These are phyloP conservation scores for Penicillium crystallinum DNA, from an alignment of 495 filamentous ascomycete genomes.

Conservation along the genomic window DNA sequence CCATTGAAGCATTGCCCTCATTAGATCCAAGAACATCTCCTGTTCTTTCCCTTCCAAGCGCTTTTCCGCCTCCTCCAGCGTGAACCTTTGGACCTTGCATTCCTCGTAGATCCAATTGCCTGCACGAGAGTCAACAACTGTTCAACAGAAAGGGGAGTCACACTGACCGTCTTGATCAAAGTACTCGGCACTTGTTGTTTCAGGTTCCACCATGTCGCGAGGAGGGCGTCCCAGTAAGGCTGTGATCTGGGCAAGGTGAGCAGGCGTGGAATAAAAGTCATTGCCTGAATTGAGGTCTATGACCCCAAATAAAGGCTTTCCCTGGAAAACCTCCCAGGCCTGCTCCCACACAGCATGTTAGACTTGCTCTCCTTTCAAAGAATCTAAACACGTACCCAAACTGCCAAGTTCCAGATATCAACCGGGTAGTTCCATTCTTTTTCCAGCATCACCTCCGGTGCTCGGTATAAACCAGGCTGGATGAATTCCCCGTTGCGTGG, in stretches of 20 bases:
- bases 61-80: not conserved
- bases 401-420: not conserved
- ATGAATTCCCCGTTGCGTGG: not conserved
- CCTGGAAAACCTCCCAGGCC: not conserved
- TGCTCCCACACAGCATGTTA: not conserved
- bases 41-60: not conserved
- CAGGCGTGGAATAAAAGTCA: not conserved
- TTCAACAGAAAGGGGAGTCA: not conserved
- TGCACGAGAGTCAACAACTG: not conserved
- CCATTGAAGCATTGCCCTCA: not conserved
- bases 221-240: not conserved
- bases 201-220: not conserved
- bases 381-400: not conserved
- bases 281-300: not conserved
- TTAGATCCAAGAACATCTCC: not conserved
- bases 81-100: not conserved
- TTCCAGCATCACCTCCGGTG: not conserved
- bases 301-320: not conserved
- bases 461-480: not conserved
- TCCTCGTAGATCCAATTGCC: not conserved
- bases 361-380: not conserved
- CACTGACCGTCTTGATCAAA: not conserved
- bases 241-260: not conserved
- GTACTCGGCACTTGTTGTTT: not conserved
- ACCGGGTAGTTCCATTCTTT: not conserved